These are phyloP conservation scores for Coemansia sp. DNA, from an alignment of 192 early-diverging fungal species.

Conservation along the genomic window DNA sequence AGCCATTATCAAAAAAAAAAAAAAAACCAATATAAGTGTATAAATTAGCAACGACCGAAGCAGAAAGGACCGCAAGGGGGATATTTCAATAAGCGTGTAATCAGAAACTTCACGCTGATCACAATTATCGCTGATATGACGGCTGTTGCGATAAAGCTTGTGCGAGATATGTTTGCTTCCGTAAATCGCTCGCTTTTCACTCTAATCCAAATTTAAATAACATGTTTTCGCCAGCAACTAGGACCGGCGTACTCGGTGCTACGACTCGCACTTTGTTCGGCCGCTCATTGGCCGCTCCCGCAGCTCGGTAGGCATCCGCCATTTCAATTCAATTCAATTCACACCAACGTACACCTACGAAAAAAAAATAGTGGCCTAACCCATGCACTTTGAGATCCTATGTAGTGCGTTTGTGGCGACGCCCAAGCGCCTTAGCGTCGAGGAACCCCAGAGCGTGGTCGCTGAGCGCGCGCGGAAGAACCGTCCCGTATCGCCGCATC, in stretches of 20 bases:
- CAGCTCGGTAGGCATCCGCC: conserved; percentile 34
- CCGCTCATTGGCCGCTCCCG: conserved; percentile 17
- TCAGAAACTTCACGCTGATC: too few relatives aligned
- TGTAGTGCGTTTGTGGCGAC: conserved; percentile 57
- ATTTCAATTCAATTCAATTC: neutral
- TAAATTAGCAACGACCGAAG: too few relatives aligned
- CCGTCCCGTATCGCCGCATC: conserved; percentile 84
- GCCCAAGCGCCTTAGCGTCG: conserved; percentile 19
- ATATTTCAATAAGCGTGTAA: too few relatives aligned
- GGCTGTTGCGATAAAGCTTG: too few relatives aligned
- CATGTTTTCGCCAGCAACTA: conserved; percentile 43
- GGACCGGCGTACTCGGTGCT: conserved; percentile 24
- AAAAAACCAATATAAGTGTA: neutral
- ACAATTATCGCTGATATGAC: too few relatives aligned
- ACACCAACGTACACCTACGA: too few relatives aligned
- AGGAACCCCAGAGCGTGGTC: conserved; percentile 41
- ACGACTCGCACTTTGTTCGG: conserved; percentile 22
- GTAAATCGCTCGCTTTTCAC: too few relatives aligned
- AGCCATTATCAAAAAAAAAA: conserved; percentile 30
- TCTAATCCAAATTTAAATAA: neutral
- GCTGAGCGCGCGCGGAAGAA: conserved; percentile 55
- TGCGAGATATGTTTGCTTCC: too few relatives aligned
- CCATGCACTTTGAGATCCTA: neutral
- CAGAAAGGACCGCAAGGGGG: too few relatives aligned
- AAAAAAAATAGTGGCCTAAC: neutral